Evolutionary conservation across 768 basidiomycete species (phyloP).

Genomic region (Ephemerocybe angulata): DNA sequence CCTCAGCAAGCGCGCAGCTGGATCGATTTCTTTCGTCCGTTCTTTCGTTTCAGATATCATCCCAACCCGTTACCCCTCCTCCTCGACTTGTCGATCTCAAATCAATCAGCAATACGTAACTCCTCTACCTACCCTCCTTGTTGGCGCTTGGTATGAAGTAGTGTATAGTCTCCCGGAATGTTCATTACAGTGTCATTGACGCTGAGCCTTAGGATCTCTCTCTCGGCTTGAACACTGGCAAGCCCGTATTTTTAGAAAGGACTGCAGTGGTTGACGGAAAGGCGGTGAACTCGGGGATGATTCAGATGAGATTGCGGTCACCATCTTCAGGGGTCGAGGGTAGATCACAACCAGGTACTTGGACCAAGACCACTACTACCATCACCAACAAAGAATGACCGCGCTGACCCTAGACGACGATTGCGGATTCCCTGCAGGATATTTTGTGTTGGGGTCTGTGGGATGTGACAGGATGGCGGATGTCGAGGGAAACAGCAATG

Average conservation of each 20-base stretch:
- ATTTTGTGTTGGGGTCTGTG: slow-evolving; percentile 59
- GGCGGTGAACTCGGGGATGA: background rate
- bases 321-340: background rate
- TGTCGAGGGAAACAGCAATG: slow-evolving; percentile 46
- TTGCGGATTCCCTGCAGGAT: slow-evolving; percentile 51
- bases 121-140: background rate
- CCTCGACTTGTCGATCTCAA: background rate
- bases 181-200: too few species aligned
- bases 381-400: slow-evolving; percentile 5
- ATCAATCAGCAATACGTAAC: background rate
- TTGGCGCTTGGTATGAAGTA: background rate
- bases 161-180: background rate
- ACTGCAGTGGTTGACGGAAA: background rate
- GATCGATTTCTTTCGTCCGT: background rate
- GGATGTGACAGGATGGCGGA: slow-evolving; percentile 56
- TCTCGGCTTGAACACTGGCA: too few species aligned
- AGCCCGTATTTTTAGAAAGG: too few species aligned
- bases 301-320: background rate
- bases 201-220: too few species aligned
- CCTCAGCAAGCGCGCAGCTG: background rate
- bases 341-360: background rate
- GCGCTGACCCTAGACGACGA: slow-evolving; percentile 20
- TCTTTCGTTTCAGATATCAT: background rate
- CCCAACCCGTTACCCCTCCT: background rate
- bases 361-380: slow-evolving; percentile 17